Evolutionary conservation across 2,329 filamentous ascomycete species (phyloP).

Genomic region (Lachnellula arida): DNA sequence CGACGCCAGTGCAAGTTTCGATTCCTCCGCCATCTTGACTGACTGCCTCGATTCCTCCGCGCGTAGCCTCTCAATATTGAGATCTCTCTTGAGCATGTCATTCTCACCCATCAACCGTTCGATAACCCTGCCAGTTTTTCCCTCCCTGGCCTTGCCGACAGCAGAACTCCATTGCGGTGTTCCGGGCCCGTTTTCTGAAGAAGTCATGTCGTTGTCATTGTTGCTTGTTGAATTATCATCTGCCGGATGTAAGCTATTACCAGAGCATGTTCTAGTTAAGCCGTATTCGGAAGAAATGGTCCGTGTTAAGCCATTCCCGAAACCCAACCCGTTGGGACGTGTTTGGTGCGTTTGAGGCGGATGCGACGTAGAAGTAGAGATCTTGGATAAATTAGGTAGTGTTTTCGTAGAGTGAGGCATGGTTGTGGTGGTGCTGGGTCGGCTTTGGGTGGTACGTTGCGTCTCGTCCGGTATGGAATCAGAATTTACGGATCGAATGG

Average conservation of each 20-base stretch:
- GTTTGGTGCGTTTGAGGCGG: slow-evolving; percentile 23
- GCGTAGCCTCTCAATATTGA: slow-evolving; percentile 59
- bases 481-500: slow-evolving; percentile 28
- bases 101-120: slow-evolving; percentile 79
- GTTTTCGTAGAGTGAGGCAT: slow-evolving; percentile 21
- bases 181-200: not conserved
- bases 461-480: slow-evolving; percentile 17
- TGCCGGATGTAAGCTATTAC: slow-evolving; percentile 16
- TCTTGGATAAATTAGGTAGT: slow-evolving; percentile 6
- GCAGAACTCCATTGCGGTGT: slow-evolving; percentile 55
- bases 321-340: slow-evolving; percentile 9
- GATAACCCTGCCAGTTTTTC: slow-evolving; percentile 74
- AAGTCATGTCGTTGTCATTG: slow-evolving; percentile 1
- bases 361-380: slow-evolving; percentile 13
- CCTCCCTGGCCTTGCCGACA: slow-evolving; percentile 63
- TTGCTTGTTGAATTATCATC: slow-evolving; percentile 13
- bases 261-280: slow-evolving; percentile 19
- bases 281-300: slow-evolving; percentile 31
- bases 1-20: slow-evolving; percentile 61
- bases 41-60: slow-evolving; percentile 68
- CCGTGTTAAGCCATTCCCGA: slow-evolving; percentile 19
- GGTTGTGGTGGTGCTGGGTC: not conserved
- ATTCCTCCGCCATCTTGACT: slow-evolving; percentile 63
- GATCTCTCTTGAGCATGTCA: slow-evolving; percentile 69
- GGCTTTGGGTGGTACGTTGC: too few species aligned